Evolutionary conservation across 371 early-diverging fungal species (phyloP).

Genomic region (Polyrhizophydium stewartii): DNA sequence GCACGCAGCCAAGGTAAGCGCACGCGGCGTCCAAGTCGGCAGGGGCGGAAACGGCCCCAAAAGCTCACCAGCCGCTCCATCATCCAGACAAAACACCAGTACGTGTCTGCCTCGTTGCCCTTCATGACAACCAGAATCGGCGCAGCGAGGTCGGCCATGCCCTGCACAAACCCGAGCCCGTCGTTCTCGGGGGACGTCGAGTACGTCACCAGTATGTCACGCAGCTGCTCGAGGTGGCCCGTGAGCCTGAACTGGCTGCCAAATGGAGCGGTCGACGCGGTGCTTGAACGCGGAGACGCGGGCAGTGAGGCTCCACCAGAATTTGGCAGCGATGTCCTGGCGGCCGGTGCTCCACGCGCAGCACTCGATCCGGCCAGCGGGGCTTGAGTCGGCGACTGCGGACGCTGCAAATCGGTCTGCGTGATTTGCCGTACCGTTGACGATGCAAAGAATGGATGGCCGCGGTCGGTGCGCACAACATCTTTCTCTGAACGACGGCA

Average conservation of each 20-base stretch:
- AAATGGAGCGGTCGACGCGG: not conserved
- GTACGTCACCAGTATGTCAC: constrained; percentile 86
- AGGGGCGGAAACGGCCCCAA: not conserved
- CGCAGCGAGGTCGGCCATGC: constrained; percentile 87
- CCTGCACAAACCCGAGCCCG: constrained; percentile 74
- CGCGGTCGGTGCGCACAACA: constrained; percentile 81
- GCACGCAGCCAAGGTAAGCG: not conserved
- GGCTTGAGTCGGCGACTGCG: no score
- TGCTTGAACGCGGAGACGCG: constrained; percentile 46
- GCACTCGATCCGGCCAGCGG: no score
- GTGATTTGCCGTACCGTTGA: no score
- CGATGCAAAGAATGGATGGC: constrained; percentile 63
- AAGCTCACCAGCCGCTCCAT: constrained; percentile 69
- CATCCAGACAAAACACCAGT: constrained; percentile 80
- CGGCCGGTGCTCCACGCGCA: no score
- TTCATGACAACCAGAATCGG: constrained; percentile 73
- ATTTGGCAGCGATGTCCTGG: no score
- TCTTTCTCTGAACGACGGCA: constrained; percentile 62
- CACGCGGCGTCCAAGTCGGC: not conserved
- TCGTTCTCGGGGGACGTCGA: constrained; percentile 25
- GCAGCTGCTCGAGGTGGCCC: constrained; percentile 66
- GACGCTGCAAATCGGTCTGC: no score
- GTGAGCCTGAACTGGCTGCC: constrained; percentile 11
- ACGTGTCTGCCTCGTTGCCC: constrained; percentile 82
- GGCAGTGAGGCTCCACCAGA: no score